phyloP scores from a whole-genome alignment of 2,329 filamentous ascomycete genomes.

The Coniochaeta sp. region DNA sequence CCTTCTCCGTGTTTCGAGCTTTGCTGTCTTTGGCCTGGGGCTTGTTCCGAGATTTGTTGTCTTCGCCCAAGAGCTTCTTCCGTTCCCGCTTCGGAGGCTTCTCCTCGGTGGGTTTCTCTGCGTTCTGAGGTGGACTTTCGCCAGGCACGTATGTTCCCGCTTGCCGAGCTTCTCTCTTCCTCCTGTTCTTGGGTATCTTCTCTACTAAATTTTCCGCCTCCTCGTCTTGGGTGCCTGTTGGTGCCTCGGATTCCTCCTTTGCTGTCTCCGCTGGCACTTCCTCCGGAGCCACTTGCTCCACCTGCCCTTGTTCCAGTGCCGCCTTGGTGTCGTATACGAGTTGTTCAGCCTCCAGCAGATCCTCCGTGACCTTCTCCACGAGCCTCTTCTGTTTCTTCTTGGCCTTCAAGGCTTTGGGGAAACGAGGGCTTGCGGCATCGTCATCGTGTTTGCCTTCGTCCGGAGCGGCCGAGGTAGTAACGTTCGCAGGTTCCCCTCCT shows the following conservation, averaged over 20 bases:
- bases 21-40: slow-evolving; percentile 17
- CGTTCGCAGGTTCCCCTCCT: not conserved
- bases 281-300: not conserved
- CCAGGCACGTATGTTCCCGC: no score
- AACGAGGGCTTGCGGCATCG: not conserved
- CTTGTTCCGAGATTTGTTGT: no score
- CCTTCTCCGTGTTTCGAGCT: slow-evolving; percentile 6
- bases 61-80: not conserved
- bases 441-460: slow-evolving; percentile 3
- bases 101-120: not conserved
- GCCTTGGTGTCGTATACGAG: not conserved
- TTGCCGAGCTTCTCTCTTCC: slow-evolving; percentile 10
- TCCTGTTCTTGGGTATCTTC: slow-evolving; percentile 19
- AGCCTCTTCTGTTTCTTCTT: slow-evolving; percentile 42
- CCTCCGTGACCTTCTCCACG: slow-evolving; percentile 21
- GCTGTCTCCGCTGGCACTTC: not conserved
- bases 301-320: not conserved
- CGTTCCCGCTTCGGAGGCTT: no score
- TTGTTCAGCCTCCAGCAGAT: slow-evolving; percentile 16
- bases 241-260: not conserved
- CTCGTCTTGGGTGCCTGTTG: slow-evolving; percentile 6
- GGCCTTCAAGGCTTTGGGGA: not conserved
- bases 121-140: no score
- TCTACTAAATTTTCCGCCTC: slow-evolving; percentile 19
- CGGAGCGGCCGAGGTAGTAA: not conserved